Evolutionary conservation across 257 asterid genomes (phyloP).

Genomic region (Scutellaria baicalensis): DNA sequence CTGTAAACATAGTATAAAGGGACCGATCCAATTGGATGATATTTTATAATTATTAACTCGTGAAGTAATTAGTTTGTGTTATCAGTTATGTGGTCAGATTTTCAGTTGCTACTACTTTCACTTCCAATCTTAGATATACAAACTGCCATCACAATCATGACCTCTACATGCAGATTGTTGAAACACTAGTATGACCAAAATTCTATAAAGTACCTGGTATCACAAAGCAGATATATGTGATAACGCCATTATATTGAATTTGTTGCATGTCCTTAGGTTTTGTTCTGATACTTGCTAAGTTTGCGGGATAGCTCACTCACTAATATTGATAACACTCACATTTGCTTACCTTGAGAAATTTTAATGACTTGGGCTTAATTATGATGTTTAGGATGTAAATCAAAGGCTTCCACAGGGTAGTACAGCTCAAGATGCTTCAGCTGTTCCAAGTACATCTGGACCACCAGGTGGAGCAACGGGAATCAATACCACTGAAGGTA

Average conservation of each 20-base stretch:
- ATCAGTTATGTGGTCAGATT: background rate
- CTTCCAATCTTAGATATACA: background rate
- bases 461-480: constrained; percentile 25
- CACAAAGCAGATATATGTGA: background rate
- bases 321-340: background rate
- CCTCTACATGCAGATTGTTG: background rate
- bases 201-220: background rate
- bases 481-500: constrained; percentile 26
- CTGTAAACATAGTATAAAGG: background rate
- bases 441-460: constrained; percentile 32
- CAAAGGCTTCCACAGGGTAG: constrained; percentile 35
- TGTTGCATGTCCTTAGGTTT: background rate
- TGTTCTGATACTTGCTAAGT: background rate
- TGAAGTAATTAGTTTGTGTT: background rate
- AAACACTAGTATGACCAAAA: background rate
- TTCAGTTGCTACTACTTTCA: background rate
- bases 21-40: background rate
- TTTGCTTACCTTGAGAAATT: background rate
- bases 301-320: background rate
- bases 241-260: background rate
- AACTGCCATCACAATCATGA: background rate
- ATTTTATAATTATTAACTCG: background rate
- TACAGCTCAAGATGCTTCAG: constrained; percentile 22
- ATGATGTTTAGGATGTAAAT: constrained; percentile 43
- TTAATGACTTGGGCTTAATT: constrained; percentile 13